These are phyloP conservation scores for Exutisphaerella laricina DNA, from an alignment of 2,329 filamentous ascomycete species.

Conservation along the genomic window DNA sequence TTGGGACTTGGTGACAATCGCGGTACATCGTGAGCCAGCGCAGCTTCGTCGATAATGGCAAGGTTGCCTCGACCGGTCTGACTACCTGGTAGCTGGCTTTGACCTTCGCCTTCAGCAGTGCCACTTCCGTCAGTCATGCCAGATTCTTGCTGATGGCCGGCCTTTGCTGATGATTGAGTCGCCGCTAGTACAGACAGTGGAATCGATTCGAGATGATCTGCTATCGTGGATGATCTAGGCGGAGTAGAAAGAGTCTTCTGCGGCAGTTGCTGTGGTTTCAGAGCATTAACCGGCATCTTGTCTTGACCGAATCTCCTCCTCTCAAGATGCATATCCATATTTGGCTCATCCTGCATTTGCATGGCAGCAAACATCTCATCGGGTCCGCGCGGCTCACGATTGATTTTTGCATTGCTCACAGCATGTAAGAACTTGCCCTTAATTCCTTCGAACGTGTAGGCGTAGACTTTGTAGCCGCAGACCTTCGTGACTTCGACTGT, in stretches of 20 bases:
- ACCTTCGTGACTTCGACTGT: constrained; percentile 31
- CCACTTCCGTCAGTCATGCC: no score
- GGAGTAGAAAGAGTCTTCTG: not conserved
- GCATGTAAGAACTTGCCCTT: constrained; percentile 49
- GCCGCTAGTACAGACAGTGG: not conserved
- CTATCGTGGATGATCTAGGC: not conserved
- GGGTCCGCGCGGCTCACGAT: constrained; percentile 49
- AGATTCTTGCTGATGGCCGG: not conserved
- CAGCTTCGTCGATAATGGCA: no score
- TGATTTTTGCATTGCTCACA: constrained; percentile 50
- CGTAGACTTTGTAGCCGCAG: constrained; percentile 40
- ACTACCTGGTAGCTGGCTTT: not conserved
- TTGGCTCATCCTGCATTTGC: constrained; percentile 29
- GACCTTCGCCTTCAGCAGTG: not conserved
- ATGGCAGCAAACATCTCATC: constrained; percentile 55
- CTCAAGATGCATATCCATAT: constrained; percentile 36
- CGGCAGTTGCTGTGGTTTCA: not conserved
- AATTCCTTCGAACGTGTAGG: constrained; percentile 45
- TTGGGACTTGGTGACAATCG: not conserved
- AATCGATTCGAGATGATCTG: not conserved
- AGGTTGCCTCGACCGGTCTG: no score
- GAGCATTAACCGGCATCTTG: constrained; percentile 17
- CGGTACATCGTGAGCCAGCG: no score
- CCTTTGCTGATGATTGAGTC: not conserved
- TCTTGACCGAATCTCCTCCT: constrained; percentile 24